phyloP scores from a whole-genome alignment of 768 basidiomycete species.

The Antrodiella citrinella region DNA sequence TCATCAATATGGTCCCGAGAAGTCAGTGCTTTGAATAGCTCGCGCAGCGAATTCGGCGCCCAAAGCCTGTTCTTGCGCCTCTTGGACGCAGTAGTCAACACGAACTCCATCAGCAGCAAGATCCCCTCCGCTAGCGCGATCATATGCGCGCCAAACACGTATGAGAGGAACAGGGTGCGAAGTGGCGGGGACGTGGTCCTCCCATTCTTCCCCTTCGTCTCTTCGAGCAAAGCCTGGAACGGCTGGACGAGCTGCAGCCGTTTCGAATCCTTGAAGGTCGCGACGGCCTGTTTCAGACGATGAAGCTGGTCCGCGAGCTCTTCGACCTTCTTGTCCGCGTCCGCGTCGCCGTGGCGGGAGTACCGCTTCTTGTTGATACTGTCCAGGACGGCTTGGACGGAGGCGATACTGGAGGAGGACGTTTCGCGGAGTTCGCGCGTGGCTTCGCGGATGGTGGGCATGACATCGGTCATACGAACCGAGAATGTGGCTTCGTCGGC shows the following conservation, averaged over 20 bases:
- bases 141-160: conserved; percentile 41
- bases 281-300: conserved; percentile 19
- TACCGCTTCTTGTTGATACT: conserved; percentile 30
- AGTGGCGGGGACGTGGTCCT: conserved; percentile 18
- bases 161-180: conserved; percentile 39
- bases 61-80: conserved; percentile 35
- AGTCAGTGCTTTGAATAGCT: conserved; percentile 22
- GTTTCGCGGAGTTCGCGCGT: conserved; percentile 29
- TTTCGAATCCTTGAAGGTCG: conserved; percentile 24
- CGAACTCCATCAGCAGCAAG: conserved; percentile 26
- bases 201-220: conserved; percentile 8
- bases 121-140: conserved; percentile 30
- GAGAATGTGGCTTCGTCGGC: conserved; percentile 21
- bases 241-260: conserved; percentile 35
- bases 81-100: conserved; percentile 30
- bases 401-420: conserved; percentile 18
- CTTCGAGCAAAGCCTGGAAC: conserved; percentile 31
- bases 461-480: conserved; percentile 26
- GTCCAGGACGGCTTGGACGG: conserved; percentile 19
- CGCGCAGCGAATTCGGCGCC: conserved; percentile 39
- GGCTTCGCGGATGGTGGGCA: conserved; percentile 26
- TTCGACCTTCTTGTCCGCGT: conserved; percentile 13
- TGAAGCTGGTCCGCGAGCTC: conserved; percentile 22
- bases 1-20: conserved; percentile 13
- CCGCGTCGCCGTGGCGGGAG: conserved; percentile 12